Percentiles rank a stretch among this genome's conserved stretches.
These are phyloP conservation scores for Dactylellina parvicollis DNA, from an alignment of 2,329 filamentous ascomycete genomes.

Conservation along the genomic window DNA sequence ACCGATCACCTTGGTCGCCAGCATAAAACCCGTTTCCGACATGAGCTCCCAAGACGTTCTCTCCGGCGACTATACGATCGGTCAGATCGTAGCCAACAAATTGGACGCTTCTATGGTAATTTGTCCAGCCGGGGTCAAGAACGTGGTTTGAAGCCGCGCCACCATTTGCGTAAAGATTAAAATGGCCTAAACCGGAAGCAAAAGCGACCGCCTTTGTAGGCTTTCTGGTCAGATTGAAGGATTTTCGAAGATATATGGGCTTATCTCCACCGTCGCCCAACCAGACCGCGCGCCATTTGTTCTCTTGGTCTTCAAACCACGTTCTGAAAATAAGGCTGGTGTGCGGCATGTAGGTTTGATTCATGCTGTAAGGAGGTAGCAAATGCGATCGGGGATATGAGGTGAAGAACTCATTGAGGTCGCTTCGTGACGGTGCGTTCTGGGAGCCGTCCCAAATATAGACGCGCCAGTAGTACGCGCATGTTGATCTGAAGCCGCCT, in stretches of 20 bases:
- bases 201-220: slow-evolving; percentile 61
- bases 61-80: slow-evolving; percentile 58
- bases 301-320: slow-evolving; percentile 62
- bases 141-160: slow-evolving; percentile 60
- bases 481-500: slow-evolving; percentile 61
- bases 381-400: slow-evolving; percentile 61
- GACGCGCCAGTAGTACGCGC: slow-evolving; percentile 61
- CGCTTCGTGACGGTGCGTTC: slow-evolving; percentile 57
- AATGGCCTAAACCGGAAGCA: slow-evolving; percentile 62
- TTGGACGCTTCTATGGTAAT: slow-evolving; percentile 62
- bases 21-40: slow-evolving; percentile 65
- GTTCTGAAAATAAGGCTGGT: slow-evolving; percentile 62
- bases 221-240: slow-evolving; percentile 58
- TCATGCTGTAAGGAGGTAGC: slow-evolving; percentile 63
- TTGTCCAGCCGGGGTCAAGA: slow-evolving; percentile 62
- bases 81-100: slow-evolving; percentile 64
- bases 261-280: slow-evolving; percentile 62
- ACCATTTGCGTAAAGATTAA: slow-evolving; percentile 62
- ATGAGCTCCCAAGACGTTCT: slow-evolving; percentile 61
- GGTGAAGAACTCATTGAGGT: slow-evolving; percentile 61
- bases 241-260: slow-evolving; percentile 62
- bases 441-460: slow-evolving; percentile 61
- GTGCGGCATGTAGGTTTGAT: slow-evolving; percentile 63
- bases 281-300: slow-evolving; percentile 63
- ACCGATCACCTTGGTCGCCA: slow-evolving; percentile 63